Conservation (phyloP, 73 alveolate species). For the Tetrahymena malaccensis region DNA sequence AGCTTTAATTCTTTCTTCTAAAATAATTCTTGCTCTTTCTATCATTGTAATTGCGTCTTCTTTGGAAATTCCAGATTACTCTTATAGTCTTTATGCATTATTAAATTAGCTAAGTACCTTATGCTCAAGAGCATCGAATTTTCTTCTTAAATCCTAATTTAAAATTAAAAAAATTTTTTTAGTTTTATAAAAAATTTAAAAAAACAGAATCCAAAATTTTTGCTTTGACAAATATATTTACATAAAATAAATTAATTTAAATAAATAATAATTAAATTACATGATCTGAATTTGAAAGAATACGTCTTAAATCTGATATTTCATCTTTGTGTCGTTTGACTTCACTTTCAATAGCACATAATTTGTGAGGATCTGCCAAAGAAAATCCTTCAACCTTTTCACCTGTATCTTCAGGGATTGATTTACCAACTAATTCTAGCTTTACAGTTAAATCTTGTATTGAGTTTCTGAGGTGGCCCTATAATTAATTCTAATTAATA, state of each 20-base stretch:
- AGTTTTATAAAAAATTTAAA: background rate
- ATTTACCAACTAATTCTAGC: background rate
- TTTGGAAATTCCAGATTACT: background rate
- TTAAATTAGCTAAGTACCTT: background rate
- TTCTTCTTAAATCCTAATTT: background rate
- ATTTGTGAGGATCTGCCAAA: background rate
- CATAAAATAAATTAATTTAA: background rate
- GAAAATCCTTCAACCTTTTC: background rate
- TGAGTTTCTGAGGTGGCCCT: background rate
- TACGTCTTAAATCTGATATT: background rate
- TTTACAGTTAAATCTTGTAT: background rate
- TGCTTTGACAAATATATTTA: too few species aligned
- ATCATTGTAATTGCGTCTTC: background rate
- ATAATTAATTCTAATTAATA: too few species aligned
- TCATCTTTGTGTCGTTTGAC: background rate
- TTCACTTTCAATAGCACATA: background rate
- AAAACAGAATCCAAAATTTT: background rate
- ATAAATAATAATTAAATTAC: background rate
- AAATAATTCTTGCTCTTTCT: background rate
- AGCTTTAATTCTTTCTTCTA: background rate
- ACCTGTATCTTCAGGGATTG: background rate
- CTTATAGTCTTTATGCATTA: background rate
- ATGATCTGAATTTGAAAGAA: background rate
- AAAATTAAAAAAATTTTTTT: background rate
- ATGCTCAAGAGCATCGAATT: background rate